Percentiles rank a stretch among this genome's conserved stretches.
Conservation (phyloP, 23 red algal genomes). For the Agarophyton chilense region DNA sequence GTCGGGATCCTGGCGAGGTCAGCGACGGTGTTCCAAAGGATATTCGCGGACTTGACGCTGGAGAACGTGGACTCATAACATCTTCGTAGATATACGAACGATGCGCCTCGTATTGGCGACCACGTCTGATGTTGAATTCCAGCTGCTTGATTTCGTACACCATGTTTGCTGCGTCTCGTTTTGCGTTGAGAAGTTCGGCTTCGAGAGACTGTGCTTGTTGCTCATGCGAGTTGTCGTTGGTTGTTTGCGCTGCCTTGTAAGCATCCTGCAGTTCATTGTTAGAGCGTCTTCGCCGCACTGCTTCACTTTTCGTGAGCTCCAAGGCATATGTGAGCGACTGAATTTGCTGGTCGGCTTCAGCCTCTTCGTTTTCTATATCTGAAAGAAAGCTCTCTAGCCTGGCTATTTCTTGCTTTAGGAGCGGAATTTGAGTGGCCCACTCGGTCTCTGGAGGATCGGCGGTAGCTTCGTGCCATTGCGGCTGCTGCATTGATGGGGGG, state of each 20-base stretch:
- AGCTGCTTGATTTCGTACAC: conserved; percentile 56
- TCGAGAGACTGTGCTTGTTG: conserved; percentile 36
- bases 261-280: conserved; percentile 53
- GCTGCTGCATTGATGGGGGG: not conserved
- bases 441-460: conserved; percentile 15
- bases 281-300: conserved; percentile 18
- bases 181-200: conserved; percentile 56
- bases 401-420: conserved; percentile 23
- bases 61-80: not conserved
- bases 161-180: conserved; percentile 48
- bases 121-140: conserved; percentile 41
- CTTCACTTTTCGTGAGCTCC: conserved; percentile 47
- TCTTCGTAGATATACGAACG: not conserved
- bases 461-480: not conserved
- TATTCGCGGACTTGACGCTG: not conserved
- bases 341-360: conserved; percentile 26
- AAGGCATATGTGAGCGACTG: conserved; percentile 48
- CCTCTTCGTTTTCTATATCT: conserved; percentile 37
- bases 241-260: not conserved
- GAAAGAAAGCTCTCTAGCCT: conserved; percentile 3
- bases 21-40: not conserved
- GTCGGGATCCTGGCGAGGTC: conserved; percentile 16
- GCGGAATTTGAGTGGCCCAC: conserved; percentile 41
- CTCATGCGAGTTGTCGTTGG: not conserved
- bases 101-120: not conserved